These are phyloP conservation scores for Euclidium syriacum DNA, from an alignment of 345 rosid species.

Conservation along the genomic window DNA sequence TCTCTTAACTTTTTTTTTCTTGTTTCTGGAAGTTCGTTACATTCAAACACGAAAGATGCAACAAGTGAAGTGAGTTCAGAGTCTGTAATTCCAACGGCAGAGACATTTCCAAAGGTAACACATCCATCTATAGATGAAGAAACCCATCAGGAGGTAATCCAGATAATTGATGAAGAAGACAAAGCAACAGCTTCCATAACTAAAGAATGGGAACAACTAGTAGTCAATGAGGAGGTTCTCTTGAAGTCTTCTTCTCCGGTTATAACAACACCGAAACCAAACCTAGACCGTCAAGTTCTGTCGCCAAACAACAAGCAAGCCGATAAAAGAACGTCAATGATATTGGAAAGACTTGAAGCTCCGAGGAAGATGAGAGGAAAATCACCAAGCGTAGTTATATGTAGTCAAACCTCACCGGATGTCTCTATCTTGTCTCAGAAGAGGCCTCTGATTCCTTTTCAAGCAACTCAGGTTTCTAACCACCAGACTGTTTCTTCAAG, in stretches of 20 bases:
- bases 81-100: constrained; percentile 21
- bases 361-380: constrained; percentile 60
- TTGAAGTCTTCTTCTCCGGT: constrained; percentile 40
- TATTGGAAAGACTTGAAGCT: constrained; percentile 77
- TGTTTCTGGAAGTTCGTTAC: constrained; percentile 34
- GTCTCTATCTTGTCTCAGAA: constrained; percentile 29
- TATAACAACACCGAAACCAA: constrained; percentile 36
- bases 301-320: constrained; percentile 41
- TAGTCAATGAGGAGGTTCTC: constrained; percentile 47
- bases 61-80: constrained; percentile 30
- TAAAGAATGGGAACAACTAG: constrained; percentile 89
- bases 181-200: constrained; percentile 39
- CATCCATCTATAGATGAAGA: constrained; percentile 29
- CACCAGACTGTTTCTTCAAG: constrained; percentile 42
- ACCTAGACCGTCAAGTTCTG: constrained; percentile 18
- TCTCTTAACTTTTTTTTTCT: background rate
- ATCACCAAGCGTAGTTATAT: constrained; percentile 36
- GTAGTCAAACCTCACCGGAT: constrained; percentile 25
- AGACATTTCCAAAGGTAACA: constrained; percentile 18
- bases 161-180: constrained; percentile 32
- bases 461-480: constrained; percentile 30
- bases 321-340: constrained; percentile 64
- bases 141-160: constrained; percentile 5
- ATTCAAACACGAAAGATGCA: constrained; percentile 31
- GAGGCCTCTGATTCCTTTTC: constrained; percentile 56